phyloP scores from a whole-genome alignment of 1,139 yeast species.

The Yamadazyma mexicana region DNA sequence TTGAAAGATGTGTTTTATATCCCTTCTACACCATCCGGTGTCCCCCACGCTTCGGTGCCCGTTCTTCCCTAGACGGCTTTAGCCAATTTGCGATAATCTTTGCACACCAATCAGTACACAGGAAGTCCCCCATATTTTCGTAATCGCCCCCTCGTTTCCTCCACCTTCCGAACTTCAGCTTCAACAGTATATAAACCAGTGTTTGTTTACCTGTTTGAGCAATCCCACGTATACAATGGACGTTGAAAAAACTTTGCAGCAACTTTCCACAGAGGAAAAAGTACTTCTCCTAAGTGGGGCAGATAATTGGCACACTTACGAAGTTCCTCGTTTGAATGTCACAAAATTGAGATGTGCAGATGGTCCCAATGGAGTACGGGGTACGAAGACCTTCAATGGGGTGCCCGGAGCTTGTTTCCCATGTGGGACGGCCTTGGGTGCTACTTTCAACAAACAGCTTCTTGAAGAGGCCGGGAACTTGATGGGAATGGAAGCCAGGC shows the following conservation, averaged over 20 bases:
- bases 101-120: conserved; percentile 2
- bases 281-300: conserved; percentile 45
- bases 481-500: conserved; percentile 34
- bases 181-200: background rate
- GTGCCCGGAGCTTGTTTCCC: conserved; percentile 37
- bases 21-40: too few relatives aligned
- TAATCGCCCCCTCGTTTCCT: conserved; percentile 2
- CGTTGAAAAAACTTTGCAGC: conserved; percentile 39
- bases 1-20: too few relatives aligned
- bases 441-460: conserved; percentile 37
- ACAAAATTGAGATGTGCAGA: conserved; percentile 29
- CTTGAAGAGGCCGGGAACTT: conserved; percentile 28
- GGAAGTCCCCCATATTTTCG: conserved; percentile 5
- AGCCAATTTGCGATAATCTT: conserved; percentile 4
- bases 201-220: background rate
- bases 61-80: too few relatives aligned
- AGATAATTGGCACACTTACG: conserved; percentile 57
- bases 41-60: background rate
- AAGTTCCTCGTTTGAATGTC: conserved; percentile 44
- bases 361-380: conserved; percentile 38
- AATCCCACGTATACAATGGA: conserved; percentile 25
- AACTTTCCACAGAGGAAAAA: conserved; percentile 49
- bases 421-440: conserved; percentile 41
- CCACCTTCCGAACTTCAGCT: background rate
- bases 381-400: conserved; percentile 30